Evolutionary conservation across 176 grass and related monocot genomes (phyloP), one percentile per base, ranked within the genome.

Genomic region (Dactylis glomerata): DNA sequence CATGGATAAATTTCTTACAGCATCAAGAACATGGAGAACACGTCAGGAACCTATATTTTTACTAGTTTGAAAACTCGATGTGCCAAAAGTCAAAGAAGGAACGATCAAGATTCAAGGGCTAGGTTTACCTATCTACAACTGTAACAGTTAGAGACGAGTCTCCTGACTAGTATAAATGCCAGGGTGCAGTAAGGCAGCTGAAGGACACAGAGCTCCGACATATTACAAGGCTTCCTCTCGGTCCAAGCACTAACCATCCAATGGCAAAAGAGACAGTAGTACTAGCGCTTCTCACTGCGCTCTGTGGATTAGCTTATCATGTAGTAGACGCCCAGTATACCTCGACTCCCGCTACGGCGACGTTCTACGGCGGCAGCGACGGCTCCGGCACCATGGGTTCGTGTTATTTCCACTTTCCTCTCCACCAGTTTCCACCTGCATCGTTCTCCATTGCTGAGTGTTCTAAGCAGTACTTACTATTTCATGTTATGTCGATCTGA

Each of bases 331-430:
- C 50, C 73, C 86, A 88, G 86, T 76, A 33, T 5, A 19, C 9
- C 37, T 80, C 26, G 88, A 76, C 54, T 4, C 5, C 41, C 2
- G 91, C 84, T 4, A 79, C 92, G 11, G 86, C 92, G 30, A 93
- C 92, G 5, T 93, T 93, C 79, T 93, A 93, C 11, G 92, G 92
- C 4, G 85, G 85, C 19, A 44, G 57, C 45, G 92, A 93, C 15
- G 88, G 82, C 52, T 91, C 92, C 22, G 81, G 75, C 34, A 93
- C 92, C 1, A 91, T 91, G 92, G 88, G 92, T 93, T 10, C 7
- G 80, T 87, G 56, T 58, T 87, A 24, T 58, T 26, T 62, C 38
- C 11, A 12, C 32, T 66, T 56, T 32, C 1, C 15, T 16, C 23
- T 41, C 30, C 50, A 16, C 30, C 50, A 16, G 31, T 78, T 62